Evolutionary conservation across 331 rosid genomes (phyloP).

Genomic region (Cydonia oblonga): DNA sequence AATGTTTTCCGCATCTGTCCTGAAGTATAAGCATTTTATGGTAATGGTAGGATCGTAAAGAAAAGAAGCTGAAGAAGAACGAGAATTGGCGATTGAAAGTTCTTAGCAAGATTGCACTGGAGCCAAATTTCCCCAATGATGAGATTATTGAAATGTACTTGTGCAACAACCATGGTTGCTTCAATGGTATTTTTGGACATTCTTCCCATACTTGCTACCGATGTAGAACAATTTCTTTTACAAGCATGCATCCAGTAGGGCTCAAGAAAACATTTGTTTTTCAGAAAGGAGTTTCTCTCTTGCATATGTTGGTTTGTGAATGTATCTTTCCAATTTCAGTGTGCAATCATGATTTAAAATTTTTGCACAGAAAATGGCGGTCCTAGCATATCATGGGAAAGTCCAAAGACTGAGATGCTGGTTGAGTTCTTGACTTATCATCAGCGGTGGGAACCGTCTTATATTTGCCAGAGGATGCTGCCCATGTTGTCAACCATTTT

Average conservation of each 20-base stretch:
- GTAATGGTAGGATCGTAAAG: slow-evolving; percentile 20
- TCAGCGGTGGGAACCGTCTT: slow-evolving; percentile 71
- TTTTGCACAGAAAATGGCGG: slow-evolving; percentile 36
- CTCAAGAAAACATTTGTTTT: not conserved
- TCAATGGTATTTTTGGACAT: slow-evolving; percentile 36
- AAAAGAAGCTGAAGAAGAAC: slow-evolving; percentile 41
- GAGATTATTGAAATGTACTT: slow-evolving; percentile 64
- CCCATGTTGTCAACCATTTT: slow-evolving; percentile 79
- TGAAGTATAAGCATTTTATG: not conserved
- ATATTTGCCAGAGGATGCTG: slow-evolving; percentile 49
- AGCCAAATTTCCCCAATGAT: slow-evolving; percentile 58
- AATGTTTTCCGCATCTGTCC: not conserved
- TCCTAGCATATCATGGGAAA: slow-evolving; percentile 48
- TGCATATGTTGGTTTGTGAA: not conserved
- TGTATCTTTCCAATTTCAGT: slow-evolving; percentile 2
- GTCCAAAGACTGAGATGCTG: slow-evolving; percentile 53
- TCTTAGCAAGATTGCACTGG: slow-evolving; percentile 52
- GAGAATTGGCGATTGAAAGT: slow-evolving; percentile 53
- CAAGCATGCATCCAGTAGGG: not conserved
- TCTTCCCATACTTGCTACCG: not conserved
- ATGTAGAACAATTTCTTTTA: not conserved
- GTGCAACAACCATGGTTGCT: slow-evolving; percentile 45
- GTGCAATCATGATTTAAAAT: slow-evolving; percentile 1
- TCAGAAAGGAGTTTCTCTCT: not conserved
- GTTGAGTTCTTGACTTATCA: slow-evolving; percentile 59